Base-by-base conservation (phyloP, 768 basidiomycete genomes). In the Collybia sordida region DNA sequence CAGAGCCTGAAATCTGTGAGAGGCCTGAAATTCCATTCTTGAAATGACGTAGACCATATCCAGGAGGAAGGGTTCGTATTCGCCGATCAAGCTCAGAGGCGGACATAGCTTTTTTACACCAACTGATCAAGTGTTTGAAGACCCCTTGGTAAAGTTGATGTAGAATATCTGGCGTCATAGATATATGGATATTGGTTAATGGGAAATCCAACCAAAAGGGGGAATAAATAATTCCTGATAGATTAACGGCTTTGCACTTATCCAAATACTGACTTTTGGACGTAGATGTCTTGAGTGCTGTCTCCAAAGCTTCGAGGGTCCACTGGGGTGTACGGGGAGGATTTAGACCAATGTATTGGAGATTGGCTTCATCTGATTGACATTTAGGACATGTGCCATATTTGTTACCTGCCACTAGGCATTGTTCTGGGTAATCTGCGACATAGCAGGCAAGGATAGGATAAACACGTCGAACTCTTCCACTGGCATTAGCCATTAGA, bases 1-100 rank as follows among this genome's bases (percentile, higher is more conserved):
- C 73, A 0, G 58, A 66, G 3, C 75, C 77, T 0, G 74, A 76
- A 71, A 71, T 74, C 47, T 77, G 74, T 7, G 67, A 59, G 1
- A 72, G 55, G 0, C 51, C 24, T 0, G 67, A 71, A 18, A 79
- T 74, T 0, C 76, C 75, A 4, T 68, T 69, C 35, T 62, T 64
- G 63, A 79, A 77, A 38, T 73, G 68, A 0, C 70, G 68, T 0
- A 77, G 55, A 17, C 50, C 22, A 28, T 45, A 45, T 18, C 23
- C 43, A 24, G 43, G 43, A 15, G 43, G 43, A 45, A 45, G 43
- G 15, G 25, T 27, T 15, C 25, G 25, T 6, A 45, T 45, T 4
- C 17, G 25, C 4, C 28, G 25, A 15, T 45, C 43, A 11, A 45
- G 43, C 25, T 45, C 43, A 15, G 24, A 22, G 28, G 43, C 23